Base-by-base conservation (phyloP, 257 asterid genomes). In the Solanum dulcamara region DNA sequence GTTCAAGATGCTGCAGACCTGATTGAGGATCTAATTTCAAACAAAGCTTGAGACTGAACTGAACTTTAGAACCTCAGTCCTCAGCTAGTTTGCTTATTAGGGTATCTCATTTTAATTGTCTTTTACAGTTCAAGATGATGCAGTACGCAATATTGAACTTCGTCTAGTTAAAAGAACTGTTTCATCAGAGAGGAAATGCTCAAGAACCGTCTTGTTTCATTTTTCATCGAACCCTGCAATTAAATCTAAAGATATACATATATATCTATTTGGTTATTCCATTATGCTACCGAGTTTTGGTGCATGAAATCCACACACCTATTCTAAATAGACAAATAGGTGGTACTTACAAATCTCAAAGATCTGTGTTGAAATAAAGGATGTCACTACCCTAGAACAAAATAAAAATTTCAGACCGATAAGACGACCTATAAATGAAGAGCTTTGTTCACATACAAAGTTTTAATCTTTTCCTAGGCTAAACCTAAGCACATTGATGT, bases 1-100 rank as follows among this genome's bases (percentile, higher is more conserved):
- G 86, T 86, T 42, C 86, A 86, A 79, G 88, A 86, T 50, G 88
- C 88, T 42, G 88, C 88, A 44, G 85, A 86, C 81, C 33, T 86
- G 77, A 86, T 86, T 46, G 88, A 86, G 86, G 81, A 83, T 74
- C 86, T 86, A 37, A 30, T 86, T 71, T 75, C 77, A 68, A 64
- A 85, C 60, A 77, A 85, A 40, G 77, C 53, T 33, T 80, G 83
- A 87, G 81, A 83, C 46, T 68, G 24, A 35, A 37, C 48, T 28
- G n/a, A 44, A 75, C 15, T 42, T 77, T 46, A 46, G 82, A 77
- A 8, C 60, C 26, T 77, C n/a, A n/a, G n/a, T n/a, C n/a, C n/a
- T n/a, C 60, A 9, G 17, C 82, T 46, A 75, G 82, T 75, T 75
- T 7, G 60, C 35, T 77, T 33, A 46, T 28, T 77, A 15, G 60